phyloP scores from a whole-genome alignment of 148 eudicot species.

The Chenopodium quinoa region DNA sequence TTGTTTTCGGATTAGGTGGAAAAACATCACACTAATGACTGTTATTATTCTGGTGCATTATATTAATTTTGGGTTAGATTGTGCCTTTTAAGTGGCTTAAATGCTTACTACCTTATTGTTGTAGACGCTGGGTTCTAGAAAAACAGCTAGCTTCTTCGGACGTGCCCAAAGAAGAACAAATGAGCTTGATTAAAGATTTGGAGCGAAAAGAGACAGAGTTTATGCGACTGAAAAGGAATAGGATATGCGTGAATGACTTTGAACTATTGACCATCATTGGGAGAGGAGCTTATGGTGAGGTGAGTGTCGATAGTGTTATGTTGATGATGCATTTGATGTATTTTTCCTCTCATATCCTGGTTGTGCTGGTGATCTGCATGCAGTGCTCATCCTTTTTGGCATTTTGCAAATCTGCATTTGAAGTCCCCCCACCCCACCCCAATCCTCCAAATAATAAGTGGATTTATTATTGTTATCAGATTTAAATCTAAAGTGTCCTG shows the following conservation, averaged over 20 bases:
- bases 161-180: slow-evolving; percentile 92
- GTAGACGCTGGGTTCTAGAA: slow-evolving; percentile 88
- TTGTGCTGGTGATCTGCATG: neutral
- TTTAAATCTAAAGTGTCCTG: neutral
- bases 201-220: slow-evolving; percentile 94
- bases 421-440: neutral
- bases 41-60: neutral
- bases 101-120: slow-evolving; percentile 18
- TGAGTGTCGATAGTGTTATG: slow-evolving; percentile 33
- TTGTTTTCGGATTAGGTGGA: neutral
- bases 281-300: slow-evolving; percentile 98
- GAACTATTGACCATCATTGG: slow-evolving; percentile 89
- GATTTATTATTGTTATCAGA: neutral
- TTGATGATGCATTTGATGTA: slow-evolving; percentile 9
- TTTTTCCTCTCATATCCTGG: neutral
- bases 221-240: slow-evolving; percentile 89
- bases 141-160: slow-evolving; percentile 84
- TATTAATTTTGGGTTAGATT: slow-evolving; percentile 2
- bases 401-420: neutral
- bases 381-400: neutral
- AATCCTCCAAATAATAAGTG: neutral
- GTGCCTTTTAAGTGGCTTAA: slow-evolving; percentile 13
- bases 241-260: slow-evolving; percentile 91
- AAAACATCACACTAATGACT: neutral
- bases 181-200: slow-evolving; percentile 76